These are phyloP conservation scores for Exophiala sp. DNA, from an alignment of 2,329 filamentous ascomycete species.

Conservation along the genomic window DNA sequence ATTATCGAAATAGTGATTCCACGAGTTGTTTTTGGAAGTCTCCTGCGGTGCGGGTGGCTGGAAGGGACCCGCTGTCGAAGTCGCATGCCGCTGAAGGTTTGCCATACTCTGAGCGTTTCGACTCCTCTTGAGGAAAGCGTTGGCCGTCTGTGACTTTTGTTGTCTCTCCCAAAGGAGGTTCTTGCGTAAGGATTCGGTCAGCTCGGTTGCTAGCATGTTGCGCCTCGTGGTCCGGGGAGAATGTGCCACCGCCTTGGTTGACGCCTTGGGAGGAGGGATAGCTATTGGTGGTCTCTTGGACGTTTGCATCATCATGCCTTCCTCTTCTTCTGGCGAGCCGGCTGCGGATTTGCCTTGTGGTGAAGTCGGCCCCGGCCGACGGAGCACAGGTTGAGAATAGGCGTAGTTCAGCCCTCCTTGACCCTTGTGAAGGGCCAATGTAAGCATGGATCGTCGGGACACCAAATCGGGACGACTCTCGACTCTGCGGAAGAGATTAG, in stretches of 20 bases:
- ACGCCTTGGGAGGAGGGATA: constrained; percentile 21
- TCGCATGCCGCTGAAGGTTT: constrained; percentile 76
- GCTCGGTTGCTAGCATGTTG: constrained; percentile 91
- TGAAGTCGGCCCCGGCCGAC: constrained; percentile 55
- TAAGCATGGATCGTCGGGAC: constrained; percentile 81
- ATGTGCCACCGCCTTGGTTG: constrained; percentile 55
- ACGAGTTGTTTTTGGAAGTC: constrained; percentile 61
- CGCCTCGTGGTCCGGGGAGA: constrained; percentile 87
- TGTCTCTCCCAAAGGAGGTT: constrained; percentile 93
- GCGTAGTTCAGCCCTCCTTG: constrained; percentile 16
- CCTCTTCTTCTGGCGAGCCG: constrained; percentile 46
- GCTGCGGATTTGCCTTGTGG: constrained; percentile 49
- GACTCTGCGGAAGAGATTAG: constrained; percentile 78
- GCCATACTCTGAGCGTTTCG: constrained; percentile 88
- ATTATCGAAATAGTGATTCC: constrained; percentile 79
- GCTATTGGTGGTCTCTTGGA: constrained; percentile 22
- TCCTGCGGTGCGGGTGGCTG: constrained; percentile 40
- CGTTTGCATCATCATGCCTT: constrained; percentile 26
- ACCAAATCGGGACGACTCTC: constrained; percentile 80
- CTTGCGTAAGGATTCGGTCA: constrained; percentile 85
- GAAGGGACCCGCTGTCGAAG: constrained; percentile 50
- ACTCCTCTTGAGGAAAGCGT: constrained; percentile 79
- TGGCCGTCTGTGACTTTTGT: constrained; percentile 83
- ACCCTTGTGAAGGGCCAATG: constrained; percentile 65
- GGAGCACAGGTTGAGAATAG: constrained; percentile 41